phyloP scores from a whole-genome alignment of 257 asterid species.

The Linderniella brevidens region DNA sequence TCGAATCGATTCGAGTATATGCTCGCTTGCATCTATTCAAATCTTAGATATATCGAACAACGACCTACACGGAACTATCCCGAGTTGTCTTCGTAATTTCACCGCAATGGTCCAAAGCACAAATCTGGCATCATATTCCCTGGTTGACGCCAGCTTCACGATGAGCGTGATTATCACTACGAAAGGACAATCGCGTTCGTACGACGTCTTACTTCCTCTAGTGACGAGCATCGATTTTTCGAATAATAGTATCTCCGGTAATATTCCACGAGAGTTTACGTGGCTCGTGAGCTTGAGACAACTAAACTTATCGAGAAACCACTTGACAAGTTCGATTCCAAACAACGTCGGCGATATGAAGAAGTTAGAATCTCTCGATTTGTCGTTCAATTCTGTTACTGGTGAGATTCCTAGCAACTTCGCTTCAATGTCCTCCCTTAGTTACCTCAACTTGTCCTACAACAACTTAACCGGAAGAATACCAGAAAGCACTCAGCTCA shows the following conservation, averaged over 20 bases:
- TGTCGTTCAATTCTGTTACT: conserved; percentile 16
- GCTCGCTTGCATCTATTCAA: conserved; percentile 15
- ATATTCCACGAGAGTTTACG: conserved; percentile 17
- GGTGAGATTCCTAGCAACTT: conserved; percentile 19
- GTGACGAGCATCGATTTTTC: conserved; percentile 20
- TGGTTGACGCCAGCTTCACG: neutral
- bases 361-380: conserved; percentile 16
- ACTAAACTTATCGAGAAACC: conserved; percentile 16
- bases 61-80: conserved; percentile 14
- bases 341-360: conserved; percentile 14
- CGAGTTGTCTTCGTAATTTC: conserved; percentile 16
- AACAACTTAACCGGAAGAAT: conserved; percentile 18
- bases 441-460: conserved; percentile 12
- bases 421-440: conserved; percentile 3
- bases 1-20: conserved; percentile 12
- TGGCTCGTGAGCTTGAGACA: conserved; percentile 13
- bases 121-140: neutral
- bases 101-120: conserved; percentile 19
- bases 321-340: conserved; percentile 14
- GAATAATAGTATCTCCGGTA: conserved; percentile 14
- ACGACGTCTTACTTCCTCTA: conserved; percentile 9
- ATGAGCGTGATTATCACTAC: conserved; percentile 13
- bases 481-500: conserved; percentile 15
- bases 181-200: conserved; percentile 11
- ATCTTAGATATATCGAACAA: conserved; percentile 21